Evolutionary conservation across 2,329 filamentous ascomycete genomes (phyloP).

Genomic region (Tolypocladium cylindrosporum): DNA sequence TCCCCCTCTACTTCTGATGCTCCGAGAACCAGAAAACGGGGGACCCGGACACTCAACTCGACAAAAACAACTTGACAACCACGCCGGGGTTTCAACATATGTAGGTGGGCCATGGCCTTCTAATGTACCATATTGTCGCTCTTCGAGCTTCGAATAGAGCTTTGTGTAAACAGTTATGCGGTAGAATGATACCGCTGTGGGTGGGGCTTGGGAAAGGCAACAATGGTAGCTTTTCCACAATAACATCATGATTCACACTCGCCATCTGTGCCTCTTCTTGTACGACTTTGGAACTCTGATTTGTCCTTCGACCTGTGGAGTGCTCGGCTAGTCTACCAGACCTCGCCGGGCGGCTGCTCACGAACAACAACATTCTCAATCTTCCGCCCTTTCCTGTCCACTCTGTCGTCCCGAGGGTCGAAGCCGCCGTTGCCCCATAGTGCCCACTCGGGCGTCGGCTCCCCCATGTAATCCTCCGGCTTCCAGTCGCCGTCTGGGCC

Average conservation of each 20-base stretch:
- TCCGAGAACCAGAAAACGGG: not conserved
- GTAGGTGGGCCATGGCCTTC: constrained; percentile 11
- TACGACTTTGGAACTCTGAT: not conserved
- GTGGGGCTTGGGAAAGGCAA: constrained; percentile 18
- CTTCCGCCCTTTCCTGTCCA: constrained; percentile 74
- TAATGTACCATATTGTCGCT: constrained; percentile 31
- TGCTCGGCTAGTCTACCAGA: constrained; percentile 1
- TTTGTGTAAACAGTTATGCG: constrained; percentile 31
- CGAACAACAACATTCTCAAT: constrained; percentile 32
- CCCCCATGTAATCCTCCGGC: constrained; percentile 85
- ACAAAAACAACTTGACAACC: not conserved
- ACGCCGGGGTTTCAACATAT: constrained; percentile 1
- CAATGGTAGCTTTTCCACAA: constrained; percentile 19
- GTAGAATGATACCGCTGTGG: constrained; percentile 19
- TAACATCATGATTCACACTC: constrained; percentile 14
- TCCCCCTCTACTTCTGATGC: not conserved
- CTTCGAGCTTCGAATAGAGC: constrained; percentile 26
- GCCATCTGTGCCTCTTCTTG: not conserved
- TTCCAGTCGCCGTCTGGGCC: constrained; percentile 58
- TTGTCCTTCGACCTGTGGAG: not conserved
- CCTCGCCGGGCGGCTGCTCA: constrained; percentile 15
- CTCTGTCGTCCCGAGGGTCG: constrained; percentile 78
- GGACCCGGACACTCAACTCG: not conserved
- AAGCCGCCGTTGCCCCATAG: constrained; percentile 92
- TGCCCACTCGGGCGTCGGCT: constrained; percentile 84